These are phyloP conservation scores for Calonectria ilicicola DNA, from an alignment of 2,329 filamentous ascomycete genomes.

Conservation along the genomic window DNA sequence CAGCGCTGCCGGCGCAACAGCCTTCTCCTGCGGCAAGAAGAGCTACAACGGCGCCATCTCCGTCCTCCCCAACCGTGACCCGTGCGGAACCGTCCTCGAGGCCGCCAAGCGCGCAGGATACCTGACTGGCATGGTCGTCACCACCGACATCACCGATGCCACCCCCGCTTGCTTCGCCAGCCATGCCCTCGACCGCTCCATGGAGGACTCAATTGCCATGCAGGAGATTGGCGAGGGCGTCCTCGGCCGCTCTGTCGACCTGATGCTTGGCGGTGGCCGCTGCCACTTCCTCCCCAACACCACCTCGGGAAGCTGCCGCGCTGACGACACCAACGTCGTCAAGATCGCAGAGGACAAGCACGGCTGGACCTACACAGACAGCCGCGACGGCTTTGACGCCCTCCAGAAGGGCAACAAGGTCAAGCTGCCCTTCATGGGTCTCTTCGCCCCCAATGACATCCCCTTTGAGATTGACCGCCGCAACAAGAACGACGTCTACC, in stretches of 20 bases:
- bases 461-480: constrained; percentile 94
- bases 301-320: constrained; percentile 83
- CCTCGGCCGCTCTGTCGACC: constrained; percentile 86
- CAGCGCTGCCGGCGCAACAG: constrained; percentile 95
- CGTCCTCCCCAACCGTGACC: constrained; percentile 83
- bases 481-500: constrained; percentile 82
- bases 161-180: constrained; percentile 95
- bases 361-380: constrained; percentile 83
- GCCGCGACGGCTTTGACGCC: constrained; percentile 80
- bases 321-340: constrained; percentile 81
- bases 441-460: constrained; percentile 86
- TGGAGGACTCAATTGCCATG: constrained; percentile 91
- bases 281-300: constrained; percentile 93
- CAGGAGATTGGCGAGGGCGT: constrained; percentile 92
- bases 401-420: constrained; percentile 75
- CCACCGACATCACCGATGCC: constrained; percentile 93
- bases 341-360: constrained; percentile 78
- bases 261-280: constrained; percentile 92
- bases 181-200: constrained; percentile 82
- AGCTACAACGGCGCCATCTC: constrained; percentile 98
- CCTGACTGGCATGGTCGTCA: constrained; percentile 93
- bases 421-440: constrained; percentile 84
- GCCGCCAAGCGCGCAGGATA: constrained; percentile 94
- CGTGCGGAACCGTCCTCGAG: constrained; percentile 93
- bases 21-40: constrained; percentile 92